Conservation (phyloP, 768 basidiomycete genomes). For the Rhizopogon sp. region DNA sequence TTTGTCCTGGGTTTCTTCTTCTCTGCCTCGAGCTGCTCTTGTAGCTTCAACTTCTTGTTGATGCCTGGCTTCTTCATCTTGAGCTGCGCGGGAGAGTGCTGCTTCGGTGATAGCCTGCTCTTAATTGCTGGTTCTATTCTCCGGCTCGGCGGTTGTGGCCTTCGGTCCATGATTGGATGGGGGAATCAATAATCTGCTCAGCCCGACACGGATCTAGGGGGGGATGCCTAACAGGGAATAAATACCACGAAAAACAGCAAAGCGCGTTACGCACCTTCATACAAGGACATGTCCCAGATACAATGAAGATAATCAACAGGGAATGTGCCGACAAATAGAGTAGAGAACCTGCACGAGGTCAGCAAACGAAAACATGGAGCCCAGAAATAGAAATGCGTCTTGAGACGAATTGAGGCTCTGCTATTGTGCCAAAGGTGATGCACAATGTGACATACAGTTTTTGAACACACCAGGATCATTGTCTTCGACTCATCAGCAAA, state of each 20-base stretch:
- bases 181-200: too few species aligned
- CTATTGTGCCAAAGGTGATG: constrained; percentile 52
- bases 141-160: too few species aligned
- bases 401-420: constrained; percentile 54
- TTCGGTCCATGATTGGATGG: too few species aligned
- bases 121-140: too few species aligned
- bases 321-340: constrained; percentile 63
- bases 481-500: too few species aligned
- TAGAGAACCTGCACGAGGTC: constrained; percentile 53
- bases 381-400: neutral
- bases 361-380: neutral
- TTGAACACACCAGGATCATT: constrained; percentile 57
- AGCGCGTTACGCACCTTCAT: constrained; percentile 53
- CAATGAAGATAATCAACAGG: constrained; percentile 63
- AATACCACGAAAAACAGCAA: neutral
- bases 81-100: too few species aligned
- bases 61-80: too few species aligned
- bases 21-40: too few species aligned
- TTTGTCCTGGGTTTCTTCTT: too few species aligned
- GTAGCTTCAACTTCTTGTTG: too few species aligned
- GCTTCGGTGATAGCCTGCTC: too few species aligned
- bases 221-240: constrained; percentile 48
- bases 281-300: constrained; percentile 80
- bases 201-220: constrained; percentile 68
- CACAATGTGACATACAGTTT: constrained; percentile 63